These are phyloP conservation scores for Phytopythium boreale DNA, from an alignment of 352 stramenopile genomes.

Conservation along the genomic window DNA sequence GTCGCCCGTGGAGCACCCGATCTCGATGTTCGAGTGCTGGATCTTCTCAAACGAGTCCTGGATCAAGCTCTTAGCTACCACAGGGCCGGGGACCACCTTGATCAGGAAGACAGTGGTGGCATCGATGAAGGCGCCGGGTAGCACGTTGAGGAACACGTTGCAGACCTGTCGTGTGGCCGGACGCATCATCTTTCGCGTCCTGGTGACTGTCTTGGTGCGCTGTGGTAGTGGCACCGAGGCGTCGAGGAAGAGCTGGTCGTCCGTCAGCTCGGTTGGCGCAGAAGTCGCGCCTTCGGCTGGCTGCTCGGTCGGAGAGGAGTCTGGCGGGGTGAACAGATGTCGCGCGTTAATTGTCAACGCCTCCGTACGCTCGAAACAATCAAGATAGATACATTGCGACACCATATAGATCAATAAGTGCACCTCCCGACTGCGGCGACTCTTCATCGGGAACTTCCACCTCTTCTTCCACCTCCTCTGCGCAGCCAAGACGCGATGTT, in stretches of 20 bases:
- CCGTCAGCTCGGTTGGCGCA: conserved; percentile 32
- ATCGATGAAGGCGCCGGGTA: conserved; percentile 60
- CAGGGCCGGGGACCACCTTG: conserved; percentile 55
- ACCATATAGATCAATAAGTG: not conserved
- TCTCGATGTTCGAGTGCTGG: conserved; percentile 72
- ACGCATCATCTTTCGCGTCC: conserved; percentile 43
- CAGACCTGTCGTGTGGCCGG: conserved; percentile 54
- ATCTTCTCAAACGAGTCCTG: conserved; percentile 42
- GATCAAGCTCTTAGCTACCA: conserved; percentile 32
- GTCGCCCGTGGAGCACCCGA: conserved; percentile 87
- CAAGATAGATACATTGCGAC: no score
- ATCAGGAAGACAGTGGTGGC: conserved; percentile 75
- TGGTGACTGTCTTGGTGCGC: conserved; percentile 37
- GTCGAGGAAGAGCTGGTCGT: conserved; percentile 75
- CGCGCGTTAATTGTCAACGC: not conserved
- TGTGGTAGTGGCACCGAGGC: conserved; percentile 19
- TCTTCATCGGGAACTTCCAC: conserved; percentile 54
- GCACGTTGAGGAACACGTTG: conserved; percentile 63
- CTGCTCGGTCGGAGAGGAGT: not conserved
- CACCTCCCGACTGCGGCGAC: conserved; percentile 13
- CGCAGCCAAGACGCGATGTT: not conserved
- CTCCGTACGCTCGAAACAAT: not conserved
- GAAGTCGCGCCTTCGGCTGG: conserved; percentile 11
- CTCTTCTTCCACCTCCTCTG: conserved; percentile 80
- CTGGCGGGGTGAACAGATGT: not conserved